Evolutionary conservation across 1,284 basidiomycete species (phyloP), one percentile per base, ranked within the genome.

Genomic region (Retiboletus flavoniger): DNA sequence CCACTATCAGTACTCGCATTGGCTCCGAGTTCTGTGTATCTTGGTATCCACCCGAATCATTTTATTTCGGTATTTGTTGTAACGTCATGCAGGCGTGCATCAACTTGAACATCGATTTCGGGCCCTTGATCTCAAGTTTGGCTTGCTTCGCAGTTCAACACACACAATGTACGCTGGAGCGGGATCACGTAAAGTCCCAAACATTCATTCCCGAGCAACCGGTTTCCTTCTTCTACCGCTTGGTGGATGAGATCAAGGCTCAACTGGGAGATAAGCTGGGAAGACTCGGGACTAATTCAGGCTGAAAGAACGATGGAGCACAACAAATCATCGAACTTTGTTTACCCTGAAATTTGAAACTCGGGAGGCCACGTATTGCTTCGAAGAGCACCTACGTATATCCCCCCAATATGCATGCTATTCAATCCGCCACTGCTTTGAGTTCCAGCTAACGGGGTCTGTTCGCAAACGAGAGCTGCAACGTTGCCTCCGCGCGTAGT

Each of bases 1-100:
- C 42, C 50, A 38, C 41, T 47, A 54, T 60, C 57, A 39, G 32
- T 43, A 40, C 40, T 47, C 31, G 29, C 38, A 43, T 50, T 53
- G 49, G 26, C 53, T 53, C 38, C 39, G 44, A 35, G 35, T 44
- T 40, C 42, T 31, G 44, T 49, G 54, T 51, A 43, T 43, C 31
- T 51, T 38, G 40, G 19, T 39, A 40, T 50, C 45, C 50, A 45
- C 26, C 21, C 47, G 41, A 58, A 47, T 19, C 58, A 63, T 51
- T 36, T 68, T 65, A 65, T 68, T 54, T 61, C 54, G 60, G 52
- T 68, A 68, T 67, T 65, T 65, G 63, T 56, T 58, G 50, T 51
- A 53, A 53, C 46, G 59, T 54, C 55, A 55, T 48, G 44, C 40
- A 19, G 35, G 29, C 44, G 48, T 47, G 53, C 43, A 51, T 38